Percentiles rank a stretch among this genome's conserved stretches.
These are phyloP conservation scores for Ajuga chamaepitys DNA, from an alignment of 257 asterid genomes.

Conservation along the genomic window DNA sequence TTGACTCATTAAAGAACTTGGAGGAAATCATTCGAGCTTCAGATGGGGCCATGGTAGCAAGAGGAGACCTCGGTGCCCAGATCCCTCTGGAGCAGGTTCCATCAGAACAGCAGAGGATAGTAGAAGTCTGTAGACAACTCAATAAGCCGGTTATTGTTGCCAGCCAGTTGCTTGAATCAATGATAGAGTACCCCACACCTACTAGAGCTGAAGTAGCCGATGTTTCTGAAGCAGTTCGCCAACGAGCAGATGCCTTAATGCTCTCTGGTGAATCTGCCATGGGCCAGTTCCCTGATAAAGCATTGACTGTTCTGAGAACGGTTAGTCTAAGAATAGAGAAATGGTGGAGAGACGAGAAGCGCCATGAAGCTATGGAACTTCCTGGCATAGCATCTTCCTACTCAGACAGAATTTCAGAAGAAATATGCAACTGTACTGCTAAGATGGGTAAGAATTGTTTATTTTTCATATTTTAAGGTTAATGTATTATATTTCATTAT, in stretches of 20 bases:
- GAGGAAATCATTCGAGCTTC: constrained; percentile 88
- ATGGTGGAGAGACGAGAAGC: constrained; percentile 97
- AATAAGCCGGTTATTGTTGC: constrained; percentile 96
- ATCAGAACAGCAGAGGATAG: constrained; percentile 85
- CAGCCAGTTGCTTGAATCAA: constrained; percentile 93
- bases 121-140: constrained; percentile 77
- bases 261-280: constrained; percentile 99
- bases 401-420: constrained; percentile 83
- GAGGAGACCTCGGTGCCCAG: constrained; percentile 99
- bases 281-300: constrained; percentile 98
- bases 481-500: not conserved
- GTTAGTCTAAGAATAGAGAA: constrained; percentile 94
- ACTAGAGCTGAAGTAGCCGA: constrained; percentile 99
- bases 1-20: constrained; percentile 86
- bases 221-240: constrained; percentile 97
- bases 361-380: constrained; percentile 65
- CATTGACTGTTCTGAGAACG: constrained; percentile 84
- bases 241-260: constrained; percentile 91
- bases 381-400: constrained; percentile 79
- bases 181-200: constrained; percentile 98
- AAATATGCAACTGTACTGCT: constrained; percentile 96
- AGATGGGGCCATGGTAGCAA: constrained; percentile 99
- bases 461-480: not conserved
- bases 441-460: constrained; percentile 74
- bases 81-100: constrained; percentile 98